phyloP scores from a whole-genome alignment of 305 asterid species.

The Solanum hybrid region DNA sequence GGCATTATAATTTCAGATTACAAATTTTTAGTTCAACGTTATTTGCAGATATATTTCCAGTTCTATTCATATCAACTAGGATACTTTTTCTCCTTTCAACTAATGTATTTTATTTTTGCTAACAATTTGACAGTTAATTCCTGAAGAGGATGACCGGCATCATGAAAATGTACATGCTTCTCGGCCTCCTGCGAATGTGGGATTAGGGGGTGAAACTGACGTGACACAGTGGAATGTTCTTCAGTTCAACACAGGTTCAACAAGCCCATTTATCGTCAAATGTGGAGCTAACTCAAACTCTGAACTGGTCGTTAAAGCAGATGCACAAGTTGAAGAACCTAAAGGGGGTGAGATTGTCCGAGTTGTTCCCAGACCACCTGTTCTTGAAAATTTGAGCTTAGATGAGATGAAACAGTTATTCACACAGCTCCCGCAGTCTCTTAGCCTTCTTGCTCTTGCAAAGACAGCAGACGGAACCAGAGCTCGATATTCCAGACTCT shows the following conservation, averaged over 20 bases:
- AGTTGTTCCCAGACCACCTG: conserved; percentile 78
- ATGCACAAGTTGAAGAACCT: conserved; percentile 85
- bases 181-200: conserved; percentile 22
- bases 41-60: background rate
- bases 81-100: background rate
- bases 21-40: background rate
- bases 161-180: conserved; percentile 30
- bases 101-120: background rate
- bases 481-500: conserved; percentile 88
- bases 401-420: conserved; percentile 75
- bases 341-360: conserved; percentile 90
- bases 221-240: conserved; percentile 92
- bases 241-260: conserved; percentile 94
- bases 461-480: conserved; percentile 94
- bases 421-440: conserved; percentile 74
- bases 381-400: conserved; percentile 62
- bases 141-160: conserved; percentile 72
- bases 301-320: conserved; percentile 89
- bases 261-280: conserved; percentile 81
- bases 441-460: conserved; percentile 81
- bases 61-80: background rate
- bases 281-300: conserved; percentile 94
- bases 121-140: conserved; percentile 32
- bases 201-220: conserved; percentile 48
- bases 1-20: background rate